Percentiles rank a stretch among this genome's conserved stretches.
Evolutionary conservation across 1,139 yeast genomes (phyloP).

Genomic region (Zygoascus meyerae): DNA sequence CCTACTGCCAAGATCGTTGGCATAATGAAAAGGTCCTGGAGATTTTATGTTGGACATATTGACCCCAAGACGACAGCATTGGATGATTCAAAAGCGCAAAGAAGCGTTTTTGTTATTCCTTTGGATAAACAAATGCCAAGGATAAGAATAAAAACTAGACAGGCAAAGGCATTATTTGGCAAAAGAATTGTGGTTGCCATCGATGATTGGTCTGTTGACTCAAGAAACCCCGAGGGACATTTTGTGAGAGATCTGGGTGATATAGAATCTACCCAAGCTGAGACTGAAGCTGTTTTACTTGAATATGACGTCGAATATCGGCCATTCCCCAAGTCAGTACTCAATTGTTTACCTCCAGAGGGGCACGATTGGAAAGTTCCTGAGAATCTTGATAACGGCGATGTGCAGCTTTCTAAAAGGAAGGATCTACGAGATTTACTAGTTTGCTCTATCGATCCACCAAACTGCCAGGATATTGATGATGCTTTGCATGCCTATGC

Average conservation of each 20-base stretch:
- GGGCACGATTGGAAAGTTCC: slow-evolving; percentile 95
- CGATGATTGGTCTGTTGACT: slow-evolving; percentile 84
- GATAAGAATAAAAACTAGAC: slow-evolving; percentile 79
- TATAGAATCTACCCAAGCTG: slow-evolving; percentile 89
- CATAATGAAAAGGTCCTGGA: slow-evolving; percentile 85
- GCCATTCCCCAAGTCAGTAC: slow-evolving; percentile 88
- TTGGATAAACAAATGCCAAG: slow-evolving; percentile 90
- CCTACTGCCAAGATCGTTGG: slow-evolving; percentile 95
- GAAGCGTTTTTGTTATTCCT: slow-evolving; percentile 75
- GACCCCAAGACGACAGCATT: slow-evolving; percentile 64
- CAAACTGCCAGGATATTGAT: slow-evolving; percentile 97
- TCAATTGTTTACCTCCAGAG: slow-evolving; percentile 87
- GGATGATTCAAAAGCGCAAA: slow-evolving; percentile 50
- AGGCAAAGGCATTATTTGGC: slow-evolving; percentile 74
- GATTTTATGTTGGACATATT: slow-evolving; percentile 92
- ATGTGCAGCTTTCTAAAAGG: slow-evolving; percentile 42
- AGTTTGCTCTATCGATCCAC: slow-evolving; percentile 96
- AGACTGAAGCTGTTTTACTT: slow-evolving; percentile 86
- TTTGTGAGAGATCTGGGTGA: slow-evolving; percentile 86
- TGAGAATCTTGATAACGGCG: slow-evolving; percentile 47
- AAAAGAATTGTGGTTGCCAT: slow-evolving; percentile 87
- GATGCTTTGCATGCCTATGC: slow-evolving; percentile 89
- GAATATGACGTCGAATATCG: slow-evolving; percentile 97
- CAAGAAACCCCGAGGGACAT: slow-evolving; percentile 91
- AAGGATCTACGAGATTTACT: slow-evolving; percentile 80